Conservation (phyloP, 2,329 filamentous ascomycete genomes). For the Venturia aucupariae region DNA sequence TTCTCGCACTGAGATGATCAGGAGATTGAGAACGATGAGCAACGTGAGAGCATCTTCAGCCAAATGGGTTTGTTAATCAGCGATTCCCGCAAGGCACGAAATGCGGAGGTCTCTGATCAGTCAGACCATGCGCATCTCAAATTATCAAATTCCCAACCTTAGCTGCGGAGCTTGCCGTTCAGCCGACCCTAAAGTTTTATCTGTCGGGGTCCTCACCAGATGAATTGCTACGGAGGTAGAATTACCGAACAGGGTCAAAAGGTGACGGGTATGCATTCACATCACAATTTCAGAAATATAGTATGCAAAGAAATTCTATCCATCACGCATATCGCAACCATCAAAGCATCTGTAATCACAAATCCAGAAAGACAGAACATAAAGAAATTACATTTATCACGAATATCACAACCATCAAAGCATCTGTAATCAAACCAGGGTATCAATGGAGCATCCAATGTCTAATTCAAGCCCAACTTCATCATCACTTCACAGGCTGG, state of each 20-base stretch:
- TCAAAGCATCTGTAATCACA: neutral
- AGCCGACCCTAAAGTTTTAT: neutral
- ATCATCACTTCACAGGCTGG: neutral
- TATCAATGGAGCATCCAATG: neutral
- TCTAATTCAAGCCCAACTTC: neutral
- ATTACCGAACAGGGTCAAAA: no score
- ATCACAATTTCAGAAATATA: no score
- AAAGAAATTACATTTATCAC: neutral
- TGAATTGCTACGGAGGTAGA: no score
- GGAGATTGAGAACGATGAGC: neutral
- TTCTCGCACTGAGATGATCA: neutral
- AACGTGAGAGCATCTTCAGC: neutral
- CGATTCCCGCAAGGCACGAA: no score
- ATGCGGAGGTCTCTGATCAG: neutral
- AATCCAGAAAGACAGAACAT: neutral
- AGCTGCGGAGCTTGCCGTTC: neutral
- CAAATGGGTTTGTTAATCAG: neutral
- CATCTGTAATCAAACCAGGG: neutral
- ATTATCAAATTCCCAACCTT: slow-evolving; percentile 1
- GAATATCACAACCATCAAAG: neutral
- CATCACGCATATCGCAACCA: no score
- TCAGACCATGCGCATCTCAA: neutral
- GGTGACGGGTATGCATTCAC: no score
- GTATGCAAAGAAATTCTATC: no score
- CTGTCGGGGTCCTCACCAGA: neutral